Evolutionary conservation across 805 yeast genomes (phyloP).

Genomic region (Candida methanosorbosa): DNA sequence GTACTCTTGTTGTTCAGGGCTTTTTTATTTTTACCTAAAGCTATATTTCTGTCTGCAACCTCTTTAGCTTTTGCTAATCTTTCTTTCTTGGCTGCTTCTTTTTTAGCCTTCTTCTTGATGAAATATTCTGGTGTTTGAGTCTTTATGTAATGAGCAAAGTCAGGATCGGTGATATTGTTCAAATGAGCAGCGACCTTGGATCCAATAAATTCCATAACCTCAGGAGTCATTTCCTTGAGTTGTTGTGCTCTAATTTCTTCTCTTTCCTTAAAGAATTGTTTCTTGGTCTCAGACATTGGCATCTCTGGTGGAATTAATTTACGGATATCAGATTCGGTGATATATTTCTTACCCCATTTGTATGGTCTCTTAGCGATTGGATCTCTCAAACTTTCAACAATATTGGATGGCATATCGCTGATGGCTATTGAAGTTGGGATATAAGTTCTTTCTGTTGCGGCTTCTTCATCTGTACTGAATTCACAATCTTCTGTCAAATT

Average conservation of each 20-base stretch:
- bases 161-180: constrained; percentile 22
- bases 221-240: constrained; percentile 29
- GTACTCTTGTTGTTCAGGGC: neutral
- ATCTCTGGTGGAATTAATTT: constrained; percentile 61
- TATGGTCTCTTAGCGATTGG: constrained; percentile 52
- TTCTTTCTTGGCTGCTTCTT: constrained; percentile 10
- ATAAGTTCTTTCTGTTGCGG: constrained; percentile 64
- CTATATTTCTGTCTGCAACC: constrained; percentile 13
- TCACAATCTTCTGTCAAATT: constrained; percentile 45
- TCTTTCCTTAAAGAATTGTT: constrained; percentile 52
- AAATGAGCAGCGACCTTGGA: constrained; percentile 27
- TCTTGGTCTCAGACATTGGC: constrained; percentile 63
- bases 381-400: constrained; percentile 63
- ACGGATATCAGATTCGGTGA: constrained; percentile 55
- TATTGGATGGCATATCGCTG: constrained; percentile 62
- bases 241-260: constrained; percentile 33
- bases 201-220: constrained; percentile 38
- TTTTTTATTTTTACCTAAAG: neutral
- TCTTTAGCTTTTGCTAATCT: constrained; percentile 12
- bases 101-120: constrained; percentile 10
- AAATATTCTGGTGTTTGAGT: constrained; percentile 15
- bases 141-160: constrained; percentile 21
- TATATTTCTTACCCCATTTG: constrained; percentile 44
- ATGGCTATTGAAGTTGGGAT: constrained; percentile 59
- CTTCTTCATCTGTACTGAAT: constrained; percentile 46